Evolutionary conservation across 495 filamentous ascomycete species (phyloP).

Genomic region (Mycothermus thermophilus): DNA sequence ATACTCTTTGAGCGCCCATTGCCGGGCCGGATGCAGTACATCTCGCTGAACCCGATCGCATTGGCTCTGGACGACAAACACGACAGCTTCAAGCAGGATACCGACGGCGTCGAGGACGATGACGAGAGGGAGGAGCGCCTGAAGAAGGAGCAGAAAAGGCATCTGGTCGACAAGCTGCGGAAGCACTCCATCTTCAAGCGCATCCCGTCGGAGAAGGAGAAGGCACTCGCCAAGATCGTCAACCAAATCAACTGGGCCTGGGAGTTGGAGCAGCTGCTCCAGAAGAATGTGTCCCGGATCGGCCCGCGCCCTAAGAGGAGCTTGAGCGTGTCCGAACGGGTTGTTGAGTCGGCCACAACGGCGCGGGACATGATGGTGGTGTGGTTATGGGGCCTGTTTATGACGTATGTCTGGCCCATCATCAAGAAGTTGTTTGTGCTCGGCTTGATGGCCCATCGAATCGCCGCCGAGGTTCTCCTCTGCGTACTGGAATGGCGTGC

Average conservation of each 20-base stretch:
- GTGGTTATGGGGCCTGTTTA: slow-evolving; percentile 55
- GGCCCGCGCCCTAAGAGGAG: slow-evolving; percentile 66
- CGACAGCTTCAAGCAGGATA: slow-evolving; percentile 14
- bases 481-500: slow-evolving; percentile 78
- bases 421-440: slow-evolving; percentile 59
- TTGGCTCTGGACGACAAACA: slow-evolving; percentile 73
- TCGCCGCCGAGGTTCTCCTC: slow-evolving; percentile 67
- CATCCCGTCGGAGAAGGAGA: slow-evolving; percentile 66
- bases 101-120: slow-evolving; percentile 43
- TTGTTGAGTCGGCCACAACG: slow-evolving; percentile 84
- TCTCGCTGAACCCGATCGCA: slow-evolving; percentile 80
- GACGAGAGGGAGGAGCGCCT: slow-evolving; percentile 46
- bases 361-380: slow-evolving; percentile 61
- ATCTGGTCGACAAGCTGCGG: slow-evolving; percentile 77
- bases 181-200: slow-evolving; percentile 72
- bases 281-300: slow-evolving; percentile 74
- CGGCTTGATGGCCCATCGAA: slow-evolving; percentile 64
- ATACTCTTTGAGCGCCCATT: slow-evolving; percentile 79
- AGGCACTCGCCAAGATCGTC: slow-evolving; percentile 63
- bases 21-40: slow-evolving; percentile 87
- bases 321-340: slow-evolving; percentile 84
- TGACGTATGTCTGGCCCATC: slow-evolving; percentile 65
- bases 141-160: slow-evolving; percentile 37
- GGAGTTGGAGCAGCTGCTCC: slow-evolving; percentile 70
- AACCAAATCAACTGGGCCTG: slow-evolving; percentile 95